A percentile compares a stretch with the other conserved stretches of the same genome.
Conservation (phyloP, 352 stramenopile species). For the Phytophthora syringae region DNA sequence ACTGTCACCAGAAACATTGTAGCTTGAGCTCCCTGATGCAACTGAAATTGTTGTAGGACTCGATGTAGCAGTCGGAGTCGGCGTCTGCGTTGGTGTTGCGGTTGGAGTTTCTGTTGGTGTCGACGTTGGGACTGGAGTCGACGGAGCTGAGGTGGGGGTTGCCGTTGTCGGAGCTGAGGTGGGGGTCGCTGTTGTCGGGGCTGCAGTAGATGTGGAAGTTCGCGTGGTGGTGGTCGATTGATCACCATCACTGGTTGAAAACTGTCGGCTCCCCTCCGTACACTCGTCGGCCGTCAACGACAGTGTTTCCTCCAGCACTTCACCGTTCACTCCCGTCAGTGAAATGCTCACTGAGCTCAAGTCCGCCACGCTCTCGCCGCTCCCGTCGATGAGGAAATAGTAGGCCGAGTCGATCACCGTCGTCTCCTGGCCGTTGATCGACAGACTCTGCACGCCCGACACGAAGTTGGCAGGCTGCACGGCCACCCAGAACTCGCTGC, state of each 20-base stretch:
- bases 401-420: constrained; percentile 69
- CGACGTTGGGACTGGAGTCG: too few species aligned
- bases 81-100: neutral
- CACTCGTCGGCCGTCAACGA: constrained; percentile 55
- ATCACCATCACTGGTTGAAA: constrained; percentile 18
- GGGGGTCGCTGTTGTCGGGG: neutral
- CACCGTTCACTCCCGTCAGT: constrained; percentile 54
- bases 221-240: neutral
- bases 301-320: constrained; percentile 63
- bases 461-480: constrained; percentile 69
- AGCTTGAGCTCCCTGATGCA: neutral
- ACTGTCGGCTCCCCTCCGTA: constrained; percentile 56
- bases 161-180: neutral
- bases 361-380: constrained; percentile 44
- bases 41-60: neutral
- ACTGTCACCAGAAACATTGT: neutral
- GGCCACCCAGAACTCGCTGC: constrained; percentile 65
- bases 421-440: constrained; percentile 61
- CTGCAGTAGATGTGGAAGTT: constrained; percentile 5
- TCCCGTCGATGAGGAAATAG: constrained; percentile 68
- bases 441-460: constrained; percentile 55
- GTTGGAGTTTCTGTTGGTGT: too few species aligned
- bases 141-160: neutral
- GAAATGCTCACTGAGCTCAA: constrained; percentile 52
- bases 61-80: neutral